These are phyloP conservation scores for Astragalus glycyphyllos DNA, from an alignment of 306 rosid genomes.

Conservation along the genomic window DNA sequence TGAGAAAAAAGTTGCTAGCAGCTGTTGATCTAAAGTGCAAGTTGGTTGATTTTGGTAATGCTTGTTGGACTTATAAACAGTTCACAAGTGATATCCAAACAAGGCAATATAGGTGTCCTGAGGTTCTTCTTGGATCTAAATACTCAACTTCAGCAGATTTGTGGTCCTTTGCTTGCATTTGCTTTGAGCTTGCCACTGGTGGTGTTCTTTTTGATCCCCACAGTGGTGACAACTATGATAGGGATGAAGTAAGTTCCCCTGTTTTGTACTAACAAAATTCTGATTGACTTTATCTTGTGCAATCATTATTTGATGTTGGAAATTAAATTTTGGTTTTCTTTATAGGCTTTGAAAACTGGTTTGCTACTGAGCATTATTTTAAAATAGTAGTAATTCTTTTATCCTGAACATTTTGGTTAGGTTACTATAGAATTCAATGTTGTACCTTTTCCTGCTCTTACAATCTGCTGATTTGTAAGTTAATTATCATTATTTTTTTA, in stretches of 20 bases:
- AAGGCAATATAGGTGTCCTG: constrained; percentile 91
- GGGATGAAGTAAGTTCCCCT: constrained; percentile 71
- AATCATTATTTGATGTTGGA: constrained; percentile 13
- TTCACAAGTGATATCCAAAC: constrained; percentile 91
- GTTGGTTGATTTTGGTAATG: constrained; percentile 93
- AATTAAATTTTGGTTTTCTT: neutral
- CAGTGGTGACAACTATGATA: constrained; percentile 81
- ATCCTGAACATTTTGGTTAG: neutral
- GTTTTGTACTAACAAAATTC: neutral
- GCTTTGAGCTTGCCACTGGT: constrained; percentile 53
- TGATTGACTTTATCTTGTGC: constrained; percentile 23
- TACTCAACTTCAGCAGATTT: constrained; percentile 85
- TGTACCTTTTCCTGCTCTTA: constrained; percentile 1
- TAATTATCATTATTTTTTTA: neutral
- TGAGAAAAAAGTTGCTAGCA: constrained; percentile 64
- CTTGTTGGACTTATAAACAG: constrained; percentile 94
- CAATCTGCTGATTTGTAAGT: constrained; percentile 1
- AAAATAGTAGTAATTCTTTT: neutral
- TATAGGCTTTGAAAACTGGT: neutral
- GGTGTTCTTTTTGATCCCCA: constrained; percentile 94
- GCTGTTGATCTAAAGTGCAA: constrained; percentile 79
- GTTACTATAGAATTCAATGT: neutral
- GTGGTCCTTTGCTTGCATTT: constrained; percentile 87
- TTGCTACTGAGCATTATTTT: constrained; percentile 8
- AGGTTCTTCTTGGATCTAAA: constrained; percentile 88